phyloP scores from a whole-genome alignment of 2,329 filamentous ascomycete genomes.

The Graphilbum fragrans region DNA sequence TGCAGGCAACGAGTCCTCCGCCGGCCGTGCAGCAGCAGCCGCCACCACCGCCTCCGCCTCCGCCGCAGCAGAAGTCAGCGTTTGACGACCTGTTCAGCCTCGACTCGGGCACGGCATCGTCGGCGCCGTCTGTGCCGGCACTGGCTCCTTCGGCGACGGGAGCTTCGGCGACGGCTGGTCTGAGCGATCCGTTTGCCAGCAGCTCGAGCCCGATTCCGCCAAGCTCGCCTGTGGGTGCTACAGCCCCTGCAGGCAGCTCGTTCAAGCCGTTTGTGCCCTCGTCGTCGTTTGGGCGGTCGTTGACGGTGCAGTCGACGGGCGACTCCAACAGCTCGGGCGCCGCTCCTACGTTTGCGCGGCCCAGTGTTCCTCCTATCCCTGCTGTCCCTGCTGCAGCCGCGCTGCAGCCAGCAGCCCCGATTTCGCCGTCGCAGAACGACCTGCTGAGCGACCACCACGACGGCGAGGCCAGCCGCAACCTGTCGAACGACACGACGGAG shows the following conservation, averaged over 20 bases:
- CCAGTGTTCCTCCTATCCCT: slow-evolving; percentile 5
- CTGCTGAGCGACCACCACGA: slow-evolving; percentile 84
- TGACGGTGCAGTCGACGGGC: slow-evolving; percentile 68
- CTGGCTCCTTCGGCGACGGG: slow-evolving; percentile 6
- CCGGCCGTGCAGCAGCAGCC: slow-evolving; percentile 28
- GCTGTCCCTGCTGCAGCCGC: neutral
- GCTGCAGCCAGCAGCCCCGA: too few relatives aligned
- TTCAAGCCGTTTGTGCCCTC: slow-evolving; percentile 92
- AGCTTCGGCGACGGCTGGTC: slow-evolving; percentile 34
- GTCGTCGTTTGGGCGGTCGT: slow-evolving; percentile 78
- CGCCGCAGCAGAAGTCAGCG: slow-evolving; percentile 46
- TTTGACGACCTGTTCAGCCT: slow-evolving; percentile 90
- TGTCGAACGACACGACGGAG: slow-evolving; percentile 82
- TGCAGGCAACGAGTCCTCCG: slow-evolving; percentile 33
- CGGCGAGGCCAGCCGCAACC: slow-evolving; percentile 73
- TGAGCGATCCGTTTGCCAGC: slow-evolving; percentile 53
- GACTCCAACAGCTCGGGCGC: slow-evolving; percentile 35
- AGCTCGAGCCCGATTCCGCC: slow-evolving; percentile 33
- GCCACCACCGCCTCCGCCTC: slow-evolving; percentile 24
- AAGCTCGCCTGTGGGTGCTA: slow-evolving; percentile 40
- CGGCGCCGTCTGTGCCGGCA: slow-evolving; percentile 26
- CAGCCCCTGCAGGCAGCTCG: slow-evolving; percentile 30
- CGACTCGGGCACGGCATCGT: slow-evolving; percentile 49
- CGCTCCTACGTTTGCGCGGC: slow-evolving; percentile 23
- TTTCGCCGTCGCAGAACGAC: slow-evolving; percentile 48